Base-by-base conservation (phyloP, 2,329 filamentous ascomycete species). In the Saccharata proteae region DNA sequence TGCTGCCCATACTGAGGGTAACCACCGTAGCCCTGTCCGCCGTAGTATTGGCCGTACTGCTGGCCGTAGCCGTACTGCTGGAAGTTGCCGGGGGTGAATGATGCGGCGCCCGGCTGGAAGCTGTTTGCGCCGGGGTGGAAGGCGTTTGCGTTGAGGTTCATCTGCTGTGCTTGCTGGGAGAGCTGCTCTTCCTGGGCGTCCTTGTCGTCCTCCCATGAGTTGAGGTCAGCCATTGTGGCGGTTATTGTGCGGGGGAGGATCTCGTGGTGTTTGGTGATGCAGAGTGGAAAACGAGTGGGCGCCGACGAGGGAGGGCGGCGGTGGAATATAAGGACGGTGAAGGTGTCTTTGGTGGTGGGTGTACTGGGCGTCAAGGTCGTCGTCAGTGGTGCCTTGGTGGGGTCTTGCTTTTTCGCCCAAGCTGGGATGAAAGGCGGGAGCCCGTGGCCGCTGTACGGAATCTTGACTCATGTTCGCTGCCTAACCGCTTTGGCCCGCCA, bases 181-280 rank as follows among this genome's bases (percentile, higher is more conserved):
- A 93, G 74, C 55, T 82, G 59, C 42, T 71, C 79, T 48, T 86
- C 79, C 65, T 83, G 78, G 40, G 74, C 76, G 34, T 77, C 67
- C 76, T 50, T 86, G 82, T 37, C 35, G 51, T 93, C 84, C 63
- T 96, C 86, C 82, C 90, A 96, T 40, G 85, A 93, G 58, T 93
- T 85, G 49, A 84, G 80, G 58, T 86, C 77, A 47, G 86, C 80
- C 85, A 93, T 93, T 32, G 36, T 47, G 51, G 30, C 33, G 23
- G n/a, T n/a, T 21, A 22, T 17, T 21, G 29, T 28, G 33, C 16
- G 32, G 27, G 26, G 32, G 16, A 26, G 12, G 12, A 16, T 26
- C n/a, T n/a, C n/a, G n/a, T n/a, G n/a, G n/a, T n/a, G n/a, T n/a
- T n/a, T n/a, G n/a, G n/a, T n/a, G n/a, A n/a, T n/a, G n/a, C n/a